Percentiles rank a stretch among this genome's conserved stretches.
Evolutionary conservation across 225 moss, liverwort and hornwort genomes (phyloP).

Genomic region (Anthoceros angustus): DNA sequence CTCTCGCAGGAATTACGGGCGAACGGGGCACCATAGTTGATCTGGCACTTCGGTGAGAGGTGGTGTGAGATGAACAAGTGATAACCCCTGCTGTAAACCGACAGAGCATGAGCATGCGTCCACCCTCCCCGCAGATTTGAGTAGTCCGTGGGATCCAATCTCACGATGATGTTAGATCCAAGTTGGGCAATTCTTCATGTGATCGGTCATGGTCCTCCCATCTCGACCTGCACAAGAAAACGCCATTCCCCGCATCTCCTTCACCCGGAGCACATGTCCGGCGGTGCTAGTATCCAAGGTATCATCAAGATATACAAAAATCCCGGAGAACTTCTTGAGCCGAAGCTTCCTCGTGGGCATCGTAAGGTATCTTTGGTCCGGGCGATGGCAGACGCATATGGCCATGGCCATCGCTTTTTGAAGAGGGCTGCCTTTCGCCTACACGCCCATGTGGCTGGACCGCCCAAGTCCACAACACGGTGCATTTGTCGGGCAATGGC

Average conservation of each 20-base stretch:
- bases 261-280: not conserved
- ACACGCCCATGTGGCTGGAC: not conserved
- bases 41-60: no score
- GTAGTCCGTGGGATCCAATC: slow-evolving; percentile 2
- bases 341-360: no score
- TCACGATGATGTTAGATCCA: slow-evolving; percentile 6
- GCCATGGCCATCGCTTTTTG: slow-evolving; percentile 7
- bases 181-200: slow-evolving; percentile 5
- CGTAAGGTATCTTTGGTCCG: not conserved
- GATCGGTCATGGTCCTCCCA: not conserved
- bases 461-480: not conserved
- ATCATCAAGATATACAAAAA: no score
- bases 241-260: not conserved
- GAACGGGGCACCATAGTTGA: no score
- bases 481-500: slow-evolving; percentile 2
- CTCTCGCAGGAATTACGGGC: no score
- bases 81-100: no score
- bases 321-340: no score
- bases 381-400: not conserved
- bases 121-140: slow-evolving; percentile 3
- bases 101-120: slow-evolving; percentile 3
- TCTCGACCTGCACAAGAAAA: not conserved
- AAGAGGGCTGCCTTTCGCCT: not conserved
- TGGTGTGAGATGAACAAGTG: no score
- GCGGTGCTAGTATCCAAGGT: not conserved